phyloP scores from a whole-genome alignment of 1,284 basidiomycete species.

The Sutorius eximius region DNA sequence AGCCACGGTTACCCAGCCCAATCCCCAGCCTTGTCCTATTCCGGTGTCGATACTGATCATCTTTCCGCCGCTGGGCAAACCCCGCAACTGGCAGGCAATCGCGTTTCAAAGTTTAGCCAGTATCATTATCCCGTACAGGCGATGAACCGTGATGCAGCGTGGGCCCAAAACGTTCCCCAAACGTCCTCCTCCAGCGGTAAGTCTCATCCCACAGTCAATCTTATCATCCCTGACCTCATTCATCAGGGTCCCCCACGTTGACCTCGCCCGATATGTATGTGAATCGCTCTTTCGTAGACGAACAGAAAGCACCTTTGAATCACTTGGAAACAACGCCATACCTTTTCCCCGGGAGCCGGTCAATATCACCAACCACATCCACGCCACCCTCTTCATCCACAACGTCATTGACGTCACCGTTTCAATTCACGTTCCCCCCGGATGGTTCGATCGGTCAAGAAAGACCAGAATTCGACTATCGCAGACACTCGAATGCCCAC shows the following conservation, averaged over 20 bases:
- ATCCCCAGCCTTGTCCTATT: constrained; percentile 49
- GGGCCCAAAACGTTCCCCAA: constrained; percentile 48
- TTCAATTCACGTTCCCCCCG: constrained; percentile 59
- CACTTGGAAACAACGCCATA: constrained; percentile 60
- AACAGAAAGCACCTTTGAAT: constrained; percentile 59
- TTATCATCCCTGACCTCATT: constrained; percentile 52
- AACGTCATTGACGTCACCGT: constrained; percentile 60
- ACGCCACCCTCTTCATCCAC: constrained; percentile 67
- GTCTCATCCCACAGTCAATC: constrained; percentile 43
- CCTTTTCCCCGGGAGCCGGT: constrained; percentile 65
- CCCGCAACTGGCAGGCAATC: constrained; percentile 40
- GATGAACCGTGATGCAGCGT: constrained; percentile 52
- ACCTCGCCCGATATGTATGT: constrained; percentile 59
- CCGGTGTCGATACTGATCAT: constrained; percentile 42
- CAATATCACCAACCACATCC: constrained; percentile 67
- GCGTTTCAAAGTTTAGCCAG: constrained; percentile 51
- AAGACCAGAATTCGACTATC: constrained; percentile 62
- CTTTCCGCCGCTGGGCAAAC: constrained; percentile 39
- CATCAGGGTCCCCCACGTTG: constrained; percentile 57
- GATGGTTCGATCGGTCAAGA: constrained; percentile 54
- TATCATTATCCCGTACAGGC: constrained; percentile 55
- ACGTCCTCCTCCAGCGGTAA: constrained; percentile 47
- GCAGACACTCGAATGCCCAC: constrained; percentile 52
- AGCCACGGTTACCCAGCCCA: constrained; percentile 44
- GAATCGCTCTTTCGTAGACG: constrained; percentile 54